Evolutionary conservation across 768 basidiomycete genomes (phyloP).

Genomic region (Podaxis mareebaensis): DNA sequence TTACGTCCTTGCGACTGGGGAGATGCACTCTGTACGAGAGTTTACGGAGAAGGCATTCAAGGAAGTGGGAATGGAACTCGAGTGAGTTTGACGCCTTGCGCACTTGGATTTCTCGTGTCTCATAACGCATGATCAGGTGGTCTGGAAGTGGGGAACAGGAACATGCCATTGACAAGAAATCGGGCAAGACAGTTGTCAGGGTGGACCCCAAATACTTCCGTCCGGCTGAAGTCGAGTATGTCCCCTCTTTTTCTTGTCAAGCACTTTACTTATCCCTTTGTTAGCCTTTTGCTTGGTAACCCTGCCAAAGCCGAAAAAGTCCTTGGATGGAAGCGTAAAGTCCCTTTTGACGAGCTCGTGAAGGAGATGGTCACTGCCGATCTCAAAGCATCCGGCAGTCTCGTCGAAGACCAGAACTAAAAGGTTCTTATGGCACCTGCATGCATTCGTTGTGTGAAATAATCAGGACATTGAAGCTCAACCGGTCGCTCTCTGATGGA

Average conservation of each 20-base stretch:
- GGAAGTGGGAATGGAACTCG: conserved; percentile 64
- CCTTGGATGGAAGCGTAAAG: conserved; percentile 89
- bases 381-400: conserved; percentile 67
- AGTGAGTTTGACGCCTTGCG: conserved; percentile 37
- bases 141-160: conserved; percentile 74
- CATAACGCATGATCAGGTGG: conserved; percentile 53
- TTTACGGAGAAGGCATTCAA: conserved; percentile 88
- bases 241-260: conserved; percentile 22
- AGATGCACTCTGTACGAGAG: conserved; percentile 93
- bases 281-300: conserved; percentile 71
- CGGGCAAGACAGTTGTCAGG: conserved; percentile 73
- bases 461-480: neutral
- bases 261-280: neutral
- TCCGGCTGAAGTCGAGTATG: conserved; percentile 92
- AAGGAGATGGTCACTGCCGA: conserved; percentile 91
- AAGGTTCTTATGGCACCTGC: neutral
- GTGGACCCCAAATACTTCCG: conserved; percentile 92
- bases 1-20: conserved; percentile 94
- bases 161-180: conserved; percentile 71
- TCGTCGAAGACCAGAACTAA: conserved; percentile 85
- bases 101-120: neutral
- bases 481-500: no score
- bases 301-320: conserved; percentile 87
- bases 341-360: conserved; percentile 82
- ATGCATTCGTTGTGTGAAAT: neutral